Conservation (phyloP, 345 rosid species). For the Mercurialis annua region DNA sequence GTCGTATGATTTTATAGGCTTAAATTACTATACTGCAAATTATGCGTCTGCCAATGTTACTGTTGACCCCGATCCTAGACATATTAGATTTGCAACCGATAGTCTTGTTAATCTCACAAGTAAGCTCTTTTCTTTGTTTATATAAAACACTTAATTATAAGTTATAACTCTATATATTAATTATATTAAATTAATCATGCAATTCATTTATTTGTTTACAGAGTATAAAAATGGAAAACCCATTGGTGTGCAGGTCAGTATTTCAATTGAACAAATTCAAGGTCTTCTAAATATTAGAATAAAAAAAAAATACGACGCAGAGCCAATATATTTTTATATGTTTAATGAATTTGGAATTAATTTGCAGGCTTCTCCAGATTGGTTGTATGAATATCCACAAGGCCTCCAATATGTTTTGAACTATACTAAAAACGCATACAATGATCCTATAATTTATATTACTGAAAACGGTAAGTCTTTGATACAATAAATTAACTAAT, state of each 20-base stretch:
- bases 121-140: not conserved
- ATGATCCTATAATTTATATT: slow-evolving; percentile 8
- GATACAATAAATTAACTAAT: no score
- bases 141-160: no score
- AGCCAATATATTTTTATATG: no score
- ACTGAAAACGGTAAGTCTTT: slow-evolving; percentile 18
- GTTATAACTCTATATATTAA: no score
- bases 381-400: slow-evolving; percentile 3
- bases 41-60: not conserved
- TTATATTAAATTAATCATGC: no score
- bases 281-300: no score
- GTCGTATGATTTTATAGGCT: slow-evolving; percentile 11
- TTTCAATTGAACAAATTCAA: no score
- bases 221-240: slow-evolving; percentile 2
- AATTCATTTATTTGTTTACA: not conserved
- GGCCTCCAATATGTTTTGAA: not conserved
- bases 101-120: not conserved
- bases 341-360: no score
- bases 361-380: not conserved
- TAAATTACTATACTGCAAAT: slow-evolving; percentile 1
- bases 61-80: no score
- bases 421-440: not conserved
- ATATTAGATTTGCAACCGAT: slow-evolving; percentile 1
- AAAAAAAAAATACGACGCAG: no score
- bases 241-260: not conserved